These are phyloP conservation scores for Russula brevipes DNA, from an alignment of 768 basidiomycete species.

Conservation along the genomic window DNA sequence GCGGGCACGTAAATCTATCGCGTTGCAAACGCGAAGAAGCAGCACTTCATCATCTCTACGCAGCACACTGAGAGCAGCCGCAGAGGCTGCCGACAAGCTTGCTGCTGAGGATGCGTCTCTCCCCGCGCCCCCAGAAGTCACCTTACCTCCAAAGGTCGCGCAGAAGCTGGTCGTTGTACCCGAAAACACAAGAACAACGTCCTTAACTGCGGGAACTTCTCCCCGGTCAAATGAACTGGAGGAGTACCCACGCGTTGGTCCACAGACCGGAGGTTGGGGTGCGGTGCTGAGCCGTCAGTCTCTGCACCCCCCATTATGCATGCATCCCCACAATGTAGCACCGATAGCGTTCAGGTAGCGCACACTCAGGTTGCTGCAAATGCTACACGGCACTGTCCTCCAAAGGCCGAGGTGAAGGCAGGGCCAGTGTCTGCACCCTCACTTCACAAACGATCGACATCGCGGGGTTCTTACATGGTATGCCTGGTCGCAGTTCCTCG, in stretches of 20 bases:
- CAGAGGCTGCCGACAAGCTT: constrained; percentile 11
- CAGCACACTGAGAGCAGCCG: constrained; percentile 14
- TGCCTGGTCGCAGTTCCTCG: constrained; percentile 13
- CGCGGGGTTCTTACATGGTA: constrained; percentile 1
- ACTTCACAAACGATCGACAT: constrained; percentile 1
- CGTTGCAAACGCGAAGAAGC: constrained; percentile 1
- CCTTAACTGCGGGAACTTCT: neutral
- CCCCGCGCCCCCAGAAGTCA: neutral
- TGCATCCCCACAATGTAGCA: neutral
- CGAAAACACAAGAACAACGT: neutral
- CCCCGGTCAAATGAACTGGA: neutral
- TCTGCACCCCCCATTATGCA: neutral
- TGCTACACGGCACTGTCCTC: neutral
- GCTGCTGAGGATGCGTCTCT: constrained; percentile 6
- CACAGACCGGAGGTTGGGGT: neutral
- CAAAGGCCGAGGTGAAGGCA: neutral
- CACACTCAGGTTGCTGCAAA: neutral
- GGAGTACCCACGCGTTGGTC: neutral
- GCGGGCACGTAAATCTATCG: constrained; percentile 1
- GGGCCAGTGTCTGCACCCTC: neutral
- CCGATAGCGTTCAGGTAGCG: neutral
- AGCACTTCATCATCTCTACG: constrained; percentile 17
- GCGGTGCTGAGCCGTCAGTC: neutral
- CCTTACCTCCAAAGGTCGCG: neutral
- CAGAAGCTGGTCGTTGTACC: neutral